Evolutionary conservation across 208 protist genomes (phyloP).

Genomic region (Willaertia magna): DNA sequence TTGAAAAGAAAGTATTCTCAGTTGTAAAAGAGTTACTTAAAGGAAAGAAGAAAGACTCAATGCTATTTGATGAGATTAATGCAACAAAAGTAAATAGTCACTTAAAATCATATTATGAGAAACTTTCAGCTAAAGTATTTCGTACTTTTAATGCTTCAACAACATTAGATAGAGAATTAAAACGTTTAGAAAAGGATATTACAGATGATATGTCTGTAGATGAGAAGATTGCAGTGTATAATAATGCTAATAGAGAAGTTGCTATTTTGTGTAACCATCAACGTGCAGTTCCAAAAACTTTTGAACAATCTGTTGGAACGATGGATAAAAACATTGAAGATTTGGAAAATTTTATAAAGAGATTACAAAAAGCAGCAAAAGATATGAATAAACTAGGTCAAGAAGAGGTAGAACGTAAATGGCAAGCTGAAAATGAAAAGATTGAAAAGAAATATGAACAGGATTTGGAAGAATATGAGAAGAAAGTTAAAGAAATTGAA

Average conservation of each 20-base stretch:
- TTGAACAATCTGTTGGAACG: constrained; percentile 53
- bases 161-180: constrained; percentile 87
- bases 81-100: constrained; percentile 82
- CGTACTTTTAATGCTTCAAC: constrained; percentile 98
- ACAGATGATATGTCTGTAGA: constrained; percentile 29
- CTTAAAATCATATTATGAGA: constrained; percentile 88
- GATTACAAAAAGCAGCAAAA: constrained; percentile 50
- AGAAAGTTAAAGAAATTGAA: constrained; percentile 63
- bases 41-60: constrained; percentile 41
- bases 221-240: constrained; percentile 88
- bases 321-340: constrained; percentile 59
- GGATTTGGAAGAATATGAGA: constrained; percentile 67
- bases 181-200: constrained; percentile 53
- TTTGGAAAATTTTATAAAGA: constrained; percentile 52
- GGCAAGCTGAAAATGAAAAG: constrained; percentile 50
- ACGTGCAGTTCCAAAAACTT: constrained; percentile 75
- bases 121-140: constrained; percentile 95
- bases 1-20: constrained; percentile 72
- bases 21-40: constrained; percentile 69
- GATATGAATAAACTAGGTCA: constrained; percentile 34
- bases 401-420: constrained; percentile 42
- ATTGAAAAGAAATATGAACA: constrained; percentile 64
- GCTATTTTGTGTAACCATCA: constrained; percentile 99
- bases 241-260: constrained; percentile 90
- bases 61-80: constrained; percentile 85